Percentiles rank a stretch among this genome's conserved stretches.
Conservation (phyloP, 2,329 filamentous ascomycete genomes). For the Delphinella strobiligena region DNA sequence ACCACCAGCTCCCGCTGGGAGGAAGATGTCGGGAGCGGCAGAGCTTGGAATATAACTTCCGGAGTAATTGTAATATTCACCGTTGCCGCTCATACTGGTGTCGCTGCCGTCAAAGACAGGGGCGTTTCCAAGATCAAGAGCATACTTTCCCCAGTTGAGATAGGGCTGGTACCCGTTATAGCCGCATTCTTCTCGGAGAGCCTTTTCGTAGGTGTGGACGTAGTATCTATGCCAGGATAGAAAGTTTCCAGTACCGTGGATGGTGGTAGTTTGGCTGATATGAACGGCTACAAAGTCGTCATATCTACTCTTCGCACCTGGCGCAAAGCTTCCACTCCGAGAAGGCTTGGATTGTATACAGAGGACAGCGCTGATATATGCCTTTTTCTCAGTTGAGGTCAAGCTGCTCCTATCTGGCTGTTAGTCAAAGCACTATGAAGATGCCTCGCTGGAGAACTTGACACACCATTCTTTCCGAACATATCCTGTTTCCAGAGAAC, state of each 20-base stretch:
- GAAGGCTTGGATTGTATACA: conserved; percentile 18
- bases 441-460: too few relatives aligned
- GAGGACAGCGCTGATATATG: conserved; percentile 19
- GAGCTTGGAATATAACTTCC: conserved; percentile 13
- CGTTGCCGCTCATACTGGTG: conserved; percentile 25
- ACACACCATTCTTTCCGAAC: conserved; percentile 31
- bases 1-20: conserved; percentile 39
- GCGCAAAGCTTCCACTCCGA: conserved; percentile 9
- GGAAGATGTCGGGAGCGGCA: conserved; percentile 13
- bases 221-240: conserved; percentile 30
- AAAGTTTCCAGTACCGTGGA: conserved; percentile 15
- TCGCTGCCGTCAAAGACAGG: conserved; percentile 45
- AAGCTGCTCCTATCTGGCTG: conserved; percentile 11
- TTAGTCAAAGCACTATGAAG: background rate
- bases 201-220: conserved; percentile 29
- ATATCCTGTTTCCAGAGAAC: conserved; percentile 21
- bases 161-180: conserved; percentile 34
- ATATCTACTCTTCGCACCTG: conserved; percentile 17
- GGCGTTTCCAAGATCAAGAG: conserved; percentile 31
- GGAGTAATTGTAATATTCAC: conserved; percentile 28
- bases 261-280: conserved; percentile 15
- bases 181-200: conserved; percentile 29
- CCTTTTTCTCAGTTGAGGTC: conserved; percentile 14
- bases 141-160: conserved; percentile 41
- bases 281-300: conserved; percentile 20